Percentiles rank a stretch among this genome's conserved stretches.
These are phyloP conservation scores for Mycena metata DNA, from an alignment of 768 basidiomycete genomes.

Conservation along the genomic window DNA sequence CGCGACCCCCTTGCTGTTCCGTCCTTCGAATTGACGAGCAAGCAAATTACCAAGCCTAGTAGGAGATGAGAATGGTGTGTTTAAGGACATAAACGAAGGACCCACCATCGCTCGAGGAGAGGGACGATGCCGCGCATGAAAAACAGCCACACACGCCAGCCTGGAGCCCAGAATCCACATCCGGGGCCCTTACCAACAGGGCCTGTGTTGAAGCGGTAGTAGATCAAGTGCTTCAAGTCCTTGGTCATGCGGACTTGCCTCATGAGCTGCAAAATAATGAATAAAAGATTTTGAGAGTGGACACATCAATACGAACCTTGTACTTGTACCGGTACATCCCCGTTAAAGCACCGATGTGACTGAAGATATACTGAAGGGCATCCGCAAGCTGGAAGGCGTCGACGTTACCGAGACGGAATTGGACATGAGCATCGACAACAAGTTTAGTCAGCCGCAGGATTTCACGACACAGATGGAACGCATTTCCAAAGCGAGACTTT, in stretches of 20 bases:
- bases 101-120: constrained; percentile 92
- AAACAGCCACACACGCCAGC: constrained; percentile 99
- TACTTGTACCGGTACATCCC: constrained; percentile 99
- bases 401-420: constrained; percentile 97
- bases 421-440: constrained; percentile 98
- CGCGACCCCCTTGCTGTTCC: constrained; percentile 96
- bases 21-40: constrained; percentile 97
- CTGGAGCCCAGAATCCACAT: constrained; percentile 99
- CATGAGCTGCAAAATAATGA: constrained; percentile 76
- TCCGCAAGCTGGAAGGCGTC: constrained; percentile 99
- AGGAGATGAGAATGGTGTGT: neutral
- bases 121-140: constrained; percentile 99
- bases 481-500: constrained; percentile 99
- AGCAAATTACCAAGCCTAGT: constrained; percentile 91
- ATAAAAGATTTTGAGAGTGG: constrained; percentile 17
- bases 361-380: constrained; percentile 97
- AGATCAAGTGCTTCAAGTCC: constrained; percentile 98
- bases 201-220: constrained; percentile 99
- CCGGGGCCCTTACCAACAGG: constrained; percentile 99
- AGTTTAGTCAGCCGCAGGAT: constrained; percentile 98
- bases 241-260: constrained; percentile 99
- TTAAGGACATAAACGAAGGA: constrained; percentile 24
- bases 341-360: constrained; percentile 96
- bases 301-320: constrained; percentile 68
- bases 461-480: constrained; percentile 98